These are phyloP conservation scores for Grifola frondosa DNA, from an alignment of 1,284 basidiomycete species.

Conservation along the genomic window DNA sequence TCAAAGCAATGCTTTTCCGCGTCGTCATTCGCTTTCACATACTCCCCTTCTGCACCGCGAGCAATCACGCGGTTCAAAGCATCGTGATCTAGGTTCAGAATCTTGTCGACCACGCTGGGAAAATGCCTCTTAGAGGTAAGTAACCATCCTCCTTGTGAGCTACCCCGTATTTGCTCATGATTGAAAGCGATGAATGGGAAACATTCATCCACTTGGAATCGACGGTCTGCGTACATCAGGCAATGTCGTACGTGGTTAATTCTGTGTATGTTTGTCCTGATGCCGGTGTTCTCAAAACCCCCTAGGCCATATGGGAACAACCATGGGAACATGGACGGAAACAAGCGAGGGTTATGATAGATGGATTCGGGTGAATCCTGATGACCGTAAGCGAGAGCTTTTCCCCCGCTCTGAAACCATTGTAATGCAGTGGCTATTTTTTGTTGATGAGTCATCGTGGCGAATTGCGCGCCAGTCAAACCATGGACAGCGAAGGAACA, in stretches of 20 bases:
- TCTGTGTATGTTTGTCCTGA: too few species aligned
- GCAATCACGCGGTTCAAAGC: background rate
- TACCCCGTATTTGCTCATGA: background rate
- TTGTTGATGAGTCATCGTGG: background rate
- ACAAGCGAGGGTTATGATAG: conserved; percentile 35
- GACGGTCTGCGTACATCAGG: background rate
- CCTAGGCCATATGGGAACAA: background rate
- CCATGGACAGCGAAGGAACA: conserved; percentile 1
- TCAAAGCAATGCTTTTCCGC: background rate
- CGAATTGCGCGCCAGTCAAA: background rate
- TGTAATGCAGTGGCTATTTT: background rate
- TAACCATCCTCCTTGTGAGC: background rate
- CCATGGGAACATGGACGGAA: conserved; percentile 19
- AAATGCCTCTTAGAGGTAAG: background rate
- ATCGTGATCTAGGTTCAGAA: background rate
- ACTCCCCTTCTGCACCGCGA: background rate
- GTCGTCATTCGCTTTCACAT: background rate
- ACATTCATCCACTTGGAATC: background rate
- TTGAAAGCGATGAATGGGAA: background rate
- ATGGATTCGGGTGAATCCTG: conserved; percentile 21
- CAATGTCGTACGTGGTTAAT: too few species aligned
- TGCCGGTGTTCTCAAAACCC: background rate
- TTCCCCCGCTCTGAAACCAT: background rate
- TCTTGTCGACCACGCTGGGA: too few species aligned
- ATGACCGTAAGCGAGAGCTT: conserved; percentile 24